Percentiles rank a stretch among this genome's conserved stretches.
These are phyloP conservation scores for Rhododendron williamsianum DNA, from an alignment of 148 eudicot genomes.

Conservation along the genomic window DNA sequence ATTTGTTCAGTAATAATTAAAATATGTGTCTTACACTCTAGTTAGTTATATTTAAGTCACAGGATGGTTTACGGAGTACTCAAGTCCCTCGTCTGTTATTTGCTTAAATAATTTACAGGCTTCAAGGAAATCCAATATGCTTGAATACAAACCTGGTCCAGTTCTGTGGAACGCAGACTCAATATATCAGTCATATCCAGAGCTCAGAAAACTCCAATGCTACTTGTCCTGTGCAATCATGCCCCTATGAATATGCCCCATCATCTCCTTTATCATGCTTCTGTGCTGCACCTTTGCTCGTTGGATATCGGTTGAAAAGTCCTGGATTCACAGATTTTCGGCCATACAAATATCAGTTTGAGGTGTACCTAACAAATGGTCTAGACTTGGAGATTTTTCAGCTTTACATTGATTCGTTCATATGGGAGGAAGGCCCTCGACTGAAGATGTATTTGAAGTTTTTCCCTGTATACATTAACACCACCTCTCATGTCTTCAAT, in stretches of 20 bases:
- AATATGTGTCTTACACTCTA: background rate
- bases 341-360: slow-evolving; percentile 51
- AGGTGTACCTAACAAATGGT: slow-evolving; percentile 41
- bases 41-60: background rate
- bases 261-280: slow-evolving; percentile 48
- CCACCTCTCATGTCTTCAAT: slow-evolving; percentile 34
- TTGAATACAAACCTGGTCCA: slow-evolving; percentile 26
- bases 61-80: background rate
- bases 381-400: slow-evolving; percentile 50
- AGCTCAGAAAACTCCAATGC: slow-evolving; percentile 23
- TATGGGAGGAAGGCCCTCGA: slow-evolving; percentile 86
- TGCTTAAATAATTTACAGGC: slow-evolving; percentile 32
- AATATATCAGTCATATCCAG: slow-evolving; percentile 23
- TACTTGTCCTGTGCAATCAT: slow-evolving; percentile 44
- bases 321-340: slow-evolving; percentile 71
- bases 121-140: slow-evolving; percentile 76
- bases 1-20: background rate
- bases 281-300: slow-evolving; percentile 82
- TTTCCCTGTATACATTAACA: slow-evolving; percentile 37
- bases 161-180: slow-evolving; percentile 49
- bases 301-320: slow-evolving; percentile 79
- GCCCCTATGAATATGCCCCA: slow-evolving; percentile 74
- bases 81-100: background rate
- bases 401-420: slow-evolving; percentile 58
- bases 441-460: slow-evolving; percentile 76